Evolutionary conservation across 768 basidiomycete genomes (phyloP), one percentile per base, ranked within the genome.

Genomic region (Termitomyces sp.): DNA sequence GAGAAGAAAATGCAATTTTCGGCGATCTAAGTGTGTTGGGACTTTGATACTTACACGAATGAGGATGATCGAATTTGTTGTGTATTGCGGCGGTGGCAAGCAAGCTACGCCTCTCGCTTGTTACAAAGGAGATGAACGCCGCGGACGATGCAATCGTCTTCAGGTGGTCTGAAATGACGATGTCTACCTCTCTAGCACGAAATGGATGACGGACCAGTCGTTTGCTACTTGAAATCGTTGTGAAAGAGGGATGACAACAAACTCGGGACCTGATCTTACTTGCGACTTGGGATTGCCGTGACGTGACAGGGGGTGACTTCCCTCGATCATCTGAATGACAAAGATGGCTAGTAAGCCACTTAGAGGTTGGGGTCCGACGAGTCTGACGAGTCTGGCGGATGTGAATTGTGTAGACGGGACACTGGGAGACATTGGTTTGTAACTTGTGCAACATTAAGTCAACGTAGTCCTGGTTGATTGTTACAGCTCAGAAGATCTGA

Each of bases 201-300:
- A 22, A 45, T 34, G 28, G 37, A 4, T 16, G 48, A 36, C 18
- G 16, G 10, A 37, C 15, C 3, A 37, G 41, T 49, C 36, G 56
- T 42, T 51, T 50, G 42, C 31, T 34, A 34, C 36, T 37, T 31
- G 41, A 33, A n/a, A 47, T 53, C 48, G 57, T 51, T 56, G 55
- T 55, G 57, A 52, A 62, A 58, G 60, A 55, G 56, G 47, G 61
- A 62, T 54, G 57, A 60, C 60, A 61, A 61, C 54, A 26, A 41
- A 57, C 49, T 51, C 60, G 54, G 60, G 52, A 58, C 60, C 60
- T 56, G 57, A 62, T 56, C 54, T 45, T 62, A 62, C 61, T 62
- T 57, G 55, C 51, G 49, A 62, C 48, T 55, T 54, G 37, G 37
- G 39, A n/a, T 62, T 54, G 42, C 55, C 37, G 61, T 62, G 61